Conservation (phyloP, 805 yeast species). For the Metschnikowia arizonensis region DNA sequence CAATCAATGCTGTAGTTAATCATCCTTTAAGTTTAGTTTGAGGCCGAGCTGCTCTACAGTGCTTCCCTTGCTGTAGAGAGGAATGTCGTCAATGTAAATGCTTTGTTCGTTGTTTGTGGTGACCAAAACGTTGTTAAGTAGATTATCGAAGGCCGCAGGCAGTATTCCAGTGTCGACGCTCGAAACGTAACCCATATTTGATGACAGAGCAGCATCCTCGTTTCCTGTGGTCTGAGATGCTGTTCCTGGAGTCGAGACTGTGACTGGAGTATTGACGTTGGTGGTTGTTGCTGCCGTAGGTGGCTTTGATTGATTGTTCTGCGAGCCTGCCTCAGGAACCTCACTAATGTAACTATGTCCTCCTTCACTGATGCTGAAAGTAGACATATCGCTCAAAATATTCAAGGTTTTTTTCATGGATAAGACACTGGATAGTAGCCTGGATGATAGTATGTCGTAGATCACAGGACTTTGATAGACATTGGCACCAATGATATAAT, state of each 20-base stretch:
- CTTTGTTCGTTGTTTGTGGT: slow-evolving; percentile 17
- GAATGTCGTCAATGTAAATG: slow-evolving; percentile 36
- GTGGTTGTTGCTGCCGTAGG: slow-evolving; percentile 8
- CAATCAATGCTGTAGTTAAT: not conserved
- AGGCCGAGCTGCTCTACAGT: slow-evolving; percentile 36
- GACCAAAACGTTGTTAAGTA: slow-evolving; percentile 25
- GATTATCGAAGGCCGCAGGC: slow-evolving; percentile 29
- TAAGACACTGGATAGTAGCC: slow-evolving; percentile 41
- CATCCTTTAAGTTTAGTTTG: slow-evolving; percentile 24
- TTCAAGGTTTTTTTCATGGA: slow-evolving; percentile 34
- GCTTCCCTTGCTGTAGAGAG: slow-evolving; percentile 37
- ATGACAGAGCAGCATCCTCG: slow-evolving; percentile 11
- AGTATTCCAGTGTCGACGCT: slow-evolving; percentile 23
- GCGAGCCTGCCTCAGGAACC: slow-evolving; percentile 6
- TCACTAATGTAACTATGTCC: slow-evolving; percentile 27
- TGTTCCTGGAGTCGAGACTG: slow-evolving; percentile 18
- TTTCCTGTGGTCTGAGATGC: slow-evolving; percentile 14
- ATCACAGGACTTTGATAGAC: slow-evolving; percentile 86
- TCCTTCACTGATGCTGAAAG: slow-evolving; percentile 32
- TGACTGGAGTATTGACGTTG: slow-evolving; percentile 13
- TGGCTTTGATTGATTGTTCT: not conserved
- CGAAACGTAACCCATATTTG: slow-evolving; percentile 7
- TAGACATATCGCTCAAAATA: slow-evolving; percentile 30
- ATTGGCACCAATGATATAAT: slow-evolving; percentile 86
- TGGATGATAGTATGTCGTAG: slow-evolving; percentile 65